These are phyloP conservation scores for Macrolepiota fuliginosa DNA, from an alignment of 768 basidiomycete genomes.

Conservation along the genomic window DNA sequence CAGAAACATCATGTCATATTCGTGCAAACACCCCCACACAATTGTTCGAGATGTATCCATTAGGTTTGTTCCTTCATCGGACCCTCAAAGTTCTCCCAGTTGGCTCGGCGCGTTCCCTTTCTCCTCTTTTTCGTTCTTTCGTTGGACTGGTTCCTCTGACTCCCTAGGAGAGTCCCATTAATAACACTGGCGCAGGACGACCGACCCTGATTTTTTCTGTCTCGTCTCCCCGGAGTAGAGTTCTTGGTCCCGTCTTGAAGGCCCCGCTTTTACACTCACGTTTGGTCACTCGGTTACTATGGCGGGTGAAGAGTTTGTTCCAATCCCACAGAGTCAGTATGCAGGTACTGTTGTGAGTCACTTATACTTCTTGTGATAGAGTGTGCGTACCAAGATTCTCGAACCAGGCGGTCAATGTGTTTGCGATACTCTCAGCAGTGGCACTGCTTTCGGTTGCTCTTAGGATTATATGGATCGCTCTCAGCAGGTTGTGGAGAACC, in stretches of 20 bases:
- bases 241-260: conserved; percentile 4
- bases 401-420: conserved; percentile 43
- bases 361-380: not conserved
- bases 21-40: conserved; percentile 10
- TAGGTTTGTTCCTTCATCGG: conserved; percentile 6
- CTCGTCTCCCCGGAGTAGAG: conserved; percentile 15
- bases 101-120: conserved; percentile 16
- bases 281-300: conserved; percentile 5
- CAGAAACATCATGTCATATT: not conserved
- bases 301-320: conserved; percentile 23
- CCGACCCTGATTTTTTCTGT: conserved; percentile 18
- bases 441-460: conserved; percentile 49
- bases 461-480: conserved; percentile 46
- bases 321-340: conserved; percentile 28
- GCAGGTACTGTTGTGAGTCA: conserved; percentile 37
- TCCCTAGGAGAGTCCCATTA: conserved; percentile 25
- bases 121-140: conserved; percentile 20
- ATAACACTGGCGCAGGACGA: conserved; percentile 41
- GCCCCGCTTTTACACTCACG: not conserved
- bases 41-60: not conserved
- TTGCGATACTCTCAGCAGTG: conserved; percentile 52
- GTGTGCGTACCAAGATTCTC: not conserved
- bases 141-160: conserved; percentile 32
- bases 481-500: conserved; percentile 29
- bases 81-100: conserved; percentile 10